A percentile compares a stretch with the other conserved stretches of the same genome.
Evolutionary conservation across 1,284 basidiomycete species (phyloP).

Genomic region (Fomitopsis schrenkii): DNA sequence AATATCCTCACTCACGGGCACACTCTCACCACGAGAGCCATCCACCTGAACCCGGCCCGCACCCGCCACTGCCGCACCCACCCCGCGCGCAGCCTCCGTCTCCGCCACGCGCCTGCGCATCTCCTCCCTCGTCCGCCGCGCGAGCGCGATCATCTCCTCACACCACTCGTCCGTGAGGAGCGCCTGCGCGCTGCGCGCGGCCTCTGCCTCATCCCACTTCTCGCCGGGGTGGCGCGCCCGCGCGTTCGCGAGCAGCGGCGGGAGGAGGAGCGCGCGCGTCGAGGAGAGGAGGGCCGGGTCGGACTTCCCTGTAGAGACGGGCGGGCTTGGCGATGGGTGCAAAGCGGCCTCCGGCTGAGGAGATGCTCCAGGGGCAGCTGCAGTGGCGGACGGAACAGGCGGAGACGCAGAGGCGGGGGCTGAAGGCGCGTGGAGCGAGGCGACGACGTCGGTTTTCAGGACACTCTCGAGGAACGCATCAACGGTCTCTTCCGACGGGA

Average conservation of each 20-base stretch:
- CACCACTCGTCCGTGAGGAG: conserved; percentile 23
- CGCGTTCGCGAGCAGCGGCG: conserved; percentile 21
- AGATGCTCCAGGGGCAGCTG: background rate
- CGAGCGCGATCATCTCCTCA: conserved; percentile 19
- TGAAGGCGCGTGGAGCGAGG: background rate
- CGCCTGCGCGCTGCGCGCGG: conserved; percentile 6
- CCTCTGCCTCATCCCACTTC: conserved; percentile 8
- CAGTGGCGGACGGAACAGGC: background rate
- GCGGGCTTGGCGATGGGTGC: background rate
- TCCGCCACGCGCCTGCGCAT: conserved; percentile 7
- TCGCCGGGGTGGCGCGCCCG: conserved; percentile 17
- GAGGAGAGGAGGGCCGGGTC: background rate
- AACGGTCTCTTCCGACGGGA: conserved; percentile 1
- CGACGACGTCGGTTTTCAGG: background rate
- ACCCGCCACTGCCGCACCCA: background rate
- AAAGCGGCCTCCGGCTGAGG: background rate
- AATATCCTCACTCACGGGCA: background rate
- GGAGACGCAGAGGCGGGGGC: background rate
- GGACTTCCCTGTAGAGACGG: background rate
- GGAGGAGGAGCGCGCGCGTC: conserved; percentile 16
- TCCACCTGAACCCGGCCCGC: background rate
- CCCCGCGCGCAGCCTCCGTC: background rate
- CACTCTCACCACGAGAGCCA: background rate
- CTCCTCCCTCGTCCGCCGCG: conserved; percentile 16
- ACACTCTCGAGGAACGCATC: conserved; percentile 6